Evolutionary conservation across 2,329 filamentous ascomycete genomes (phyloP).

Genomic region (Fragosphaeria purpurea): DNA sequence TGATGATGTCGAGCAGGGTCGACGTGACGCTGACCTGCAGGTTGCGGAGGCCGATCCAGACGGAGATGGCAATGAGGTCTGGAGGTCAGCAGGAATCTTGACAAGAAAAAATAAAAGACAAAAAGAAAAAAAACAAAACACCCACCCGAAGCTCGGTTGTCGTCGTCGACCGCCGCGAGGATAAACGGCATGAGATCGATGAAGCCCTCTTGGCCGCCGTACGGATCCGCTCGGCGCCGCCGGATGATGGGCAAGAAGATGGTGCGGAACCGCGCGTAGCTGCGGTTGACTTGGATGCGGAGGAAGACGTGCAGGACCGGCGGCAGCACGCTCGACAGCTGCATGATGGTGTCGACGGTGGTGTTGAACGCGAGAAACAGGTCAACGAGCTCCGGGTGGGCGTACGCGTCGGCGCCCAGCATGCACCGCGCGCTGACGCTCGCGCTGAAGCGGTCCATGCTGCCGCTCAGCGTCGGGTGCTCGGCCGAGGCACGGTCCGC

Average conservation of each 20-base stretch:
- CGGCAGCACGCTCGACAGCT: conserved; percentile 4
- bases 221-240: neutral
- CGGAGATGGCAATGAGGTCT: conserved; percentile 4
- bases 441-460: conserved; percentile 7
- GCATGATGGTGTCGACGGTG: conserved; percentile 3
- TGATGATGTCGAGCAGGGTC: conserved; percentile 8
- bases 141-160: conserved; percentile 1
- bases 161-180: conserved; percentile 6
- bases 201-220: conserved; percentile 1
- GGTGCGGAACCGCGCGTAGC: conserved; percentile 5
- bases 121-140: neutral
- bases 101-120: neutral
- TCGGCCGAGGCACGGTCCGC: neutral
- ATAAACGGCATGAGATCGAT: conserved; percentile 8
- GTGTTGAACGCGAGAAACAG: conserved; percentile 7
- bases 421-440: conserved; percentile 8
- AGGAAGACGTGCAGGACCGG: conserved; percentile 2
- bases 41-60: conserved; percentile 9
- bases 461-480: conserved; percentile 1
- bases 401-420: conserved; percentile 5
- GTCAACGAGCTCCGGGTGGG: conserved; percentile 5
- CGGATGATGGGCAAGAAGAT: conserved; percentile 8
- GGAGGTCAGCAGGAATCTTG: neutral
- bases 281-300: conserved; percentile 3
- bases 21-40: conserved; percentile 7